A percentile compares a stretch with the other conserved stretches of the same genome.
phyloP scores from a whole-genome alignment of 495 filamentous ascomycete genomes.

The Aspergillus haitiensis region DNA sequence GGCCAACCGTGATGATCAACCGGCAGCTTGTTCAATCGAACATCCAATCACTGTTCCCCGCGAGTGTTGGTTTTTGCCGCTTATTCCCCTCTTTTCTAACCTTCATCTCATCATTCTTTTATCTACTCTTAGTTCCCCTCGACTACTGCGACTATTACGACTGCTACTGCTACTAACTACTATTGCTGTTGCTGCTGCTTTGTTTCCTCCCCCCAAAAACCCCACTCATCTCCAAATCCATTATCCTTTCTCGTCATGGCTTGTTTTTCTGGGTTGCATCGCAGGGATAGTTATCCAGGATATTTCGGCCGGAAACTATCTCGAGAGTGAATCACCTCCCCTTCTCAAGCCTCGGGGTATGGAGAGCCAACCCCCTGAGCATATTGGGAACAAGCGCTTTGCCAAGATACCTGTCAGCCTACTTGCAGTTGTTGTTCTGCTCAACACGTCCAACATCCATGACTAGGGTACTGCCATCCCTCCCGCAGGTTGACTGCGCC shows the following conservation, averaged over 20 bases:
- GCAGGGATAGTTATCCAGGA: conserved; percentile 2
- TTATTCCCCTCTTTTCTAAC: conserved; percentile 17
- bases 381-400: conserved; percentile 31
- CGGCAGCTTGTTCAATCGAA: conserved; percentile 25
- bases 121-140: neutral
- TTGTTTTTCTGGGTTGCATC: conserved; percentile 10
- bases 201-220: neutral
- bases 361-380: conserved; percentile 9
- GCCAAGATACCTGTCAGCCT: conserved; percentile 39
- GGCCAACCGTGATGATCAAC: conserved; percentile 37
- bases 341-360: conserved; percentile 5
- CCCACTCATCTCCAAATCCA: neutral
- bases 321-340: neutral
- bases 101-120: neutral
- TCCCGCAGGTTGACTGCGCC: conserved; percentile 37
- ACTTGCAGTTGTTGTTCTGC: conserved; percentile 13
- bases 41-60: conserved; percentile 14
- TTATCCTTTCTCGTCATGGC: neutral
- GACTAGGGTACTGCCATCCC: conserved; percentile 15
- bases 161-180: too few species aligned
- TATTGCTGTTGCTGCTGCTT: neutral
- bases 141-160: neutral
- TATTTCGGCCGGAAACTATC: neutral
- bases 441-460: conserved; percentile 23
- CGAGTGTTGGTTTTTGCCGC: conserved; percentile 13